Evolutionary conservation across 2,329 filamentous ascomycete species (phyloP).

Genomic region (Cladosporium oxysporum): DNA sequence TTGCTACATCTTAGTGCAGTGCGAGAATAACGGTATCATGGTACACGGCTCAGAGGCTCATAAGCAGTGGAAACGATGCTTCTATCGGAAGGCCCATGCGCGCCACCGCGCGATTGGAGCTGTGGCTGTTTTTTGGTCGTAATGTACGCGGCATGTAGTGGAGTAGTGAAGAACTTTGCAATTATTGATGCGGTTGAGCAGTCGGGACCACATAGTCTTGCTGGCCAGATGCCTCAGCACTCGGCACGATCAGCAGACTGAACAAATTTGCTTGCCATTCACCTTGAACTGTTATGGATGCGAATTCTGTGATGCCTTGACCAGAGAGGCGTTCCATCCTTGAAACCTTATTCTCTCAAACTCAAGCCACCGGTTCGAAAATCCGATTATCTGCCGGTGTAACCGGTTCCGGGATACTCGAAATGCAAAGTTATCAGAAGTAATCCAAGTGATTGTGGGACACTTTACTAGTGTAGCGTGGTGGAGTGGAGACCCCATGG

Average conservation of each 20-base stretch:
- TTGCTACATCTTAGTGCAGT: not conserved
- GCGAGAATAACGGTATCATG: not conserved
- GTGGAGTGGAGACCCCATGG: not conserved
- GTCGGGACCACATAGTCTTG: not conserved
- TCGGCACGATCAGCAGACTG: not conserved
- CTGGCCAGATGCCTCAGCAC: not conserved
- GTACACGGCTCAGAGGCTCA: not conserved
- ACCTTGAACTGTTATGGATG: not conserved
- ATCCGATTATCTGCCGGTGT: not conserved
- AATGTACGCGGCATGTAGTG: not conserved
- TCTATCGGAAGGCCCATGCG: not conserved
- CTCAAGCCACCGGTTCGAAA: not conserved
- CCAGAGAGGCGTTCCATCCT: not conserved
- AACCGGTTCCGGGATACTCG: not conserved
- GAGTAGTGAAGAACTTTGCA: not conserved
- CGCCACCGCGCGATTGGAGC: not conserved
- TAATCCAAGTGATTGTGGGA: not conserved
- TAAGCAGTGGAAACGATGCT: not conserved
- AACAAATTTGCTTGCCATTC: not conserved
- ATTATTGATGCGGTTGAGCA: not conserved
- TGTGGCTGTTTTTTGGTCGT: not conserved
- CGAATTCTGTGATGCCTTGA: not conserved
- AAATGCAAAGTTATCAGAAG: not conserved
- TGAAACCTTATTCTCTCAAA: not conserved
- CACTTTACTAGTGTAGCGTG: not conserved